A percentile compares a stretch with the other conserved stretches of the same genome.
Conservation (phyloP, 2,329 filamentous ascomycete species). For the Stagonosporopsis rhizophila region DNA sequence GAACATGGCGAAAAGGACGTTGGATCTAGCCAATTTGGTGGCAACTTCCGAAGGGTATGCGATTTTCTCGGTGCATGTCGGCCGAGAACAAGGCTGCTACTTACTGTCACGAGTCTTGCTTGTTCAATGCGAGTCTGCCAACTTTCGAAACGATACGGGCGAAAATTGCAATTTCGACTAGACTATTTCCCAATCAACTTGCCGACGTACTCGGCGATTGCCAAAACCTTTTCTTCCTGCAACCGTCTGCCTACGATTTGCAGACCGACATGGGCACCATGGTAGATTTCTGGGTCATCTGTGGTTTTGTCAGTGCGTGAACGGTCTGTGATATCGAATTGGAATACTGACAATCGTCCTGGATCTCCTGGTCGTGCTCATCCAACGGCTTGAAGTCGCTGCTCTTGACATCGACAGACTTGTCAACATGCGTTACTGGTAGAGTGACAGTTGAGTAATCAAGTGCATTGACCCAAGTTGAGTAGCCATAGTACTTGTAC, state of each 20-base stretch:
- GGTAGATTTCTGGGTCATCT: constrained; percentile 51
- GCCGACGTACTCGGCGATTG: constrained; percentile 44
- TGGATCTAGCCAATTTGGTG: not conserved
- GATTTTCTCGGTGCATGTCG: not conserved
- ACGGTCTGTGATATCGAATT: not conserved
- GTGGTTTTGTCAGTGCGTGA: constrained; percentile 10
- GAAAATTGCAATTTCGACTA: not conserved
- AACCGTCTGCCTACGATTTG: constrained; percentile 48
- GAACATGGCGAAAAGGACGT: constrained; percentile 1
- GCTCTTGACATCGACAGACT: constrained; percentile 35
- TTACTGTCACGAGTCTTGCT: not conserved
- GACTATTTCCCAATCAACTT: constrained; percentile 28
- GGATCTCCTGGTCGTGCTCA: constrained; percentile 35
- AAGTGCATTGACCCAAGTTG: constrained; percentile 39
- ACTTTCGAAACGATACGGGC: not conserved
- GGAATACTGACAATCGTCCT: constrained; percentile 38
- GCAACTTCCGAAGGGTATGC: not conserved
- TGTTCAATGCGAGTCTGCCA: not conserved
- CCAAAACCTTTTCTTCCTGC: constrained; percentile 51
- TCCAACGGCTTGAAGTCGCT: constrained; percentile 33
- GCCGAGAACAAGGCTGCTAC: constrained; percentile 6
- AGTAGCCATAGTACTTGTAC: constrained; percentile 46
- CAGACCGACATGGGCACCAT: constrained; percentile 48
- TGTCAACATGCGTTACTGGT: constrained; percentile 45
- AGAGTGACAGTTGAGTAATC: constrained; percentile 46